phyloP scores from a whole-genome alignment of 1,139 yeast species.

The Debaryomyces psychrophilus region DNA sequence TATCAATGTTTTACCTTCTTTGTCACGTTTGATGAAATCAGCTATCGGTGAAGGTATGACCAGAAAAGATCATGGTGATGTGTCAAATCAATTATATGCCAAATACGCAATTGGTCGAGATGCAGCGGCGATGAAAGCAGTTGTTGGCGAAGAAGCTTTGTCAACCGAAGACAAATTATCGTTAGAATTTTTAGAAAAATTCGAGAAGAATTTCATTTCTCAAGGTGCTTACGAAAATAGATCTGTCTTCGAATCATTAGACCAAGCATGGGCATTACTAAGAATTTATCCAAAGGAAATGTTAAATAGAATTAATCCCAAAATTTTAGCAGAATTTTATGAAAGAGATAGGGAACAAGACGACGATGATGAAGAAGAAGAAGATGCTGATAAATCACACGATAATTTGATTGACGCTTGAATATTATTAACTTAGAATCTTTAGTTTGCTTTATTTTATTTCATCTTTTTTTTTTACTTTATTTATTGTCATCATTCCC shows the following conservation, averaged over 20 bases:
- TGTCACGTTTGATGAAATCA: constrained; percentile 97
- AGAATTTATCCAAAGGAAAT: constrained; percentile 99
- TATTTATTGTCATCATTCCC: constrained; percentile 5
- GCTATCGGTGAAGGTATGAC: constrained; percentile 99
- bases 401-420: constrained; percentile 57
- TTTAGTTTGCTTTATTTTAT: constrained; percentile 1
- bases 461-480: constrained; percentile 4
- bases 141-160: constrained; percentile 99
- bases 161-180: constrained; percentile 97
- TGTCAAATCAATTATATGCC: constrained; percentile 97
- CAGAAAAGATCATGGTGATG: constrained; percentile 99
- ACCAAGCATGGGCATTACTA: constrained; percentile 96
- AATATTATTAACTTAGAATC: constrained; percentile 10
- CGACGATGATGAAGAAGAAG: constrained; percentile 54
- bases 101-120: constrained; percentile 99
- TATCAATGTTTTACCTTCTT: constrained; percentile 93
- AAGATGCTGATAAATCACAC: constrained; percentile 40
- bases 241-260: constrained; percentile 90
- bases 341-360: constrained; percentile 77
- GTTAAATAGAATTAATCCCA: constrained; percentile 97
- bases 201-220: constrained; percentile 89
- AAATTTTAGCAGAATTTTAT: constrained; percentile 91
- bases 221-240: constrained; percentile 98
- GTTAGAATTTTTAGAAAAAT: constrained; percentile 94
- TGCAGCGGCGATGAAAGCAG: constrained; percentile 99